Evolutionary conservation across 768 basidiomycete genomes (phyloP).

Genomic region (Basidioascus undulatus): DNA sequence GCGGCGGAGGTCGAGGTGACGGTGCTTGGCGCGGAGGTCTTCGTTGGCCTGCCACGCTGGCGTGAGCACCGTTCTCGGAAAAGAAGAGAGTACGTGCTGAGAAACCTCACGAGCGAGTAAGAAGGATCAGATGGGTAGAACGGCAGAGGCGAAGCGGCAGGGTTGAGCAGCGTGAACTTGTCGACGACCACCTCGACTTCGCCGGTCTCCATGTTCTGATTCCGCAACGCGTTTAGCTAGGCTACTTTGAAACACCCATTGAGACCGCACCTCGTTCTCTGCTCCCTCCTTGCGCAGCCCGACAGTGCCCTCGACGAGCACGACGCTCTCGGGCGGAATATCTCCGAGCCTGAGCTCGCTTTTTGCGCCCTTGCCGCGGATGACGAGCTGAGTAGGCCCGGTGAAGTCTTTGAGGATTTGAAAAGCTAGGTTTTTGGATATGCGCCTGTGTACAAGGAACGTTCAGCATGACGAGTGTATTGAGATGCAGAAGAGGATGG

Average conservation of each 20-base stretch:
- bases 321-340: slow-evolving; percentile 51
- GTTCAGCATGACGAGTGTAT: background rate
- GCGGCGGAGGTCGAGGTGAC: slow-evolving; percentile 72
- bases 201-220: slow-evolving; percentile 23
- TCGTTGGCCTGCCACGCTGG: slow-evolving; percentile 42
- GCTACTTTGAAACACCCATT: background rate
- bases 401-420: slow-evolving; percentile 59
- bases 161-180: slow-evolving; percentile 49
- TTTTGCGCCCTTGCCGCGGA: slow-evolving; percentile 22
- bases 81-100: slow-evolving; percentile 19
- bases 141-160: slow-evolving; percentile 44
- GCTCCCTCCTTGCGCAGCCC: slow-evolving; percentile 17
- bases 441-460: slow-evolving; percentile 26
- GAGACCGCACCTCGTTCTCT: background rate
- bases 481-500: background rate
- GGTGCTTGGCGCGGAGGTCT: slow-evolving; percentile 57
- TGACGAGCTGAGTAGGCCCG: slow-evolving; percentile 56
- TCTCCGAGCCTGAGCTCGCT: slow-evolving; percentile 6
- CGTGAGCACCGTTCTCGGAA: background rate
- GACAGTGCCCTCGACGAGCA: slow-evolving; percentile 54
- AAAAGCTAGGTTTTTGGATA: slow-evolving; percentile 48
- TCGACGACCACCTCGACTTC: slow-evolving; percentile 59
- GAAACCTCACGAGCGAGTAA: slow-evolving; percentile 44
- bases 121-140: slow-evolving; percentile 71
- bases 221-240: background rate